phyloP scores from a whole-genome alignment of 2,329 filamentous ascomycete genomes.

The Gnomoniopsis smithogilvyi region DNA sequence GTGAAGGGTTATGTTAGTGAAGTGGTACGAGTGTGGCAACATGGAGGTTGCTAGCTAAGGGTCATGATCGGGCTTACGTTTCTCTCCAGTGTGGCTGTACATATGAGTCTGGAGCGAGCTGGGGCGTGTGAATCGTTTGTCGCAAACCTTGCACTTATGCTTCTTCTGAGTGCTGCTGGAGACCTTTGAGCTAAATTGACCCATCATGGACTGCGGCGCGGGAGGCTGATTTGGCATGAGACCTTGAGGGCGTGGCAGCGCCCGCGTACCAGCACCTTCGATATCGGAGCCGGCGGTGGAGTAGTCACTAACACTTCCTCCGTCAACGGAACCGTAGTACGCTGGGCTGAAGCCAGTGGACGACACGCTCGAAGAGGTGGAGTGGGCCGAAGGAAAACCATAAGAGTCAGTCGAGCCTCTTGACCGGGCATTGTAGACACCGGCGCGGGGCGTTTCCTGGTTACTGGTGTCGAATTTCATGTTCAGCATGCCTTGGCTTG shows the following conservation, averaged over 20 bases:
- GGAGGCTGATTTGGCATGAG: slow-evolving; percentile 61
- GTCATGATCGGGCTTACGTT: slow-evolving; percentile 65
- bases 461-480: slow-evolving; percentile 55
- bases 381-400: slow-evolving; percentile 83
- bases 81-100: slow-evolving; percentile 98
- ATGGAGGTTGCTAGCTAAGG: neutral
- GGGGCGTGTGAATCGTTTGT: slow-evolving; percentile 93
- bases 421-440: slow-evolving; percentile 68
- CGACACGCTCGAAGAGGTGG: slow-evolving; percentile 86
- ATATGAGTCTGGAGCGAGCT: slow-evolving; percentile 96
- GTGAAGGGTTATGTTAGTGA: slow-evolving; percentile 14
- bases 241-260: slow-evolving; percentile 75
- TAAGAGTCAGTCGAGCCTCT: slow-evolving; percentile 82
- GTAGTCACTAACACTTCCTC: slow-evolving; percentile 79
- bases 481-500: slow-evolving; percentile 89
- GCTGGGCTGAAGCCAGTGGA: slow-evolving; percentile 77
- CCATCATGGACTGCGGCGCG: slow-evolving; percentile 96
- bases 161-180: slow-evolving; percentile 97
- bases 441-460: slow-evolving; percentile 85
- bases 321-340: slow-evolving; percentile 75
- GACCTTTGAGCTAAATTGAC: slow-evolving; percentile 95
- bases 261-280: slow-evolving; percentile 71
- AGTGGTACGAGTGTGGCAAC: neutral
- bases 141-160: slow-evolving; percentile 98
- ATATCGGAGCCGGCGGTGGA: slow-evolving; percentile 87